Evolutionary conservation across 148 eudicot genomes (phyloP), one percentile per base, ranked within the genome.

Genomic region (Nepenthes mirabilis): DNA sequence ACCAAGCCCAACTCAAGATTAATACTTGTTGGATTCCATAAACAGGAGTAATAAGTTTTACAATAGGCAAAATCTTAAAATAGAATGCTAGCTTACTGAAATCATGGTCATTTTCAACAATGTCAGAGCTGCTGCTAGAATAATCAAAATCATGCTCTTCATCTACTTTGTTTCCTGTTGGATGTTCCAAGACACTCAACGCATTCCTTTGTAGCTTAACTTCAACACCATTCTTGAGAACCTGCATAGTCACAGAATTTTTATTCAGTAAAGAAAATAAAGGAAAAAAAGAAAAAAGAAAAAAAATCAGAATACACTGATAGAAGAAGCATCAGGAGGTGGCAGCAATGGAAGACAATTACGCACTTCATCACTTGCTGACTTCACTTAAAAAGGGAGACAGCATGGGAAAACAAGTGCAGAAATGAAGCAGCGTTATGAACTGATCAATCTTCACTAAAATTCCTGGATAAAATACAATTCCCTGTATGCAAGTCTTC

Each of bases 141-240:
- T 75, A 76, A 72, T 80, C 86, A 64, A 88, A 70, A 14, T 85
- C 96, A 65, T 75, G 52, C 6, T 49, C 52, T 5, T 49, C 83
- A 37, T 93, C 95, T 51, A 76, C 94, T 77, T 93, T 96, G 35
- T 88, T 82, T 13, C 96, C 99, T 11, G 96, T 88, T 36, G 99
- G 99, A 12, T 84, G 95, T 76, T 93, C 99, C 54, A 93, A 62
- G 57, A 93, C 99, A 65, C 96, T 93, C 72, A 88, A 60, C 33
- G 99, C 99, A 76, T 93, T 93, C 71, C 99, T 77, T 54, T 93
- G 99, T 56, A 93, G 82, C 82, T 93, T 93, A 60, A 93, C 99
- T 68, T 93, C 99, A 69, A 83, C 82, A 34, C 99, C 99, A 70
- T 93, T 93, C 76, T 93, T 93, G 70, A 93, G 61, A 71, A 93